Conservation (phyloP, 495 filamentous ascomycete species). For the Neurospora sp. region DNA sequence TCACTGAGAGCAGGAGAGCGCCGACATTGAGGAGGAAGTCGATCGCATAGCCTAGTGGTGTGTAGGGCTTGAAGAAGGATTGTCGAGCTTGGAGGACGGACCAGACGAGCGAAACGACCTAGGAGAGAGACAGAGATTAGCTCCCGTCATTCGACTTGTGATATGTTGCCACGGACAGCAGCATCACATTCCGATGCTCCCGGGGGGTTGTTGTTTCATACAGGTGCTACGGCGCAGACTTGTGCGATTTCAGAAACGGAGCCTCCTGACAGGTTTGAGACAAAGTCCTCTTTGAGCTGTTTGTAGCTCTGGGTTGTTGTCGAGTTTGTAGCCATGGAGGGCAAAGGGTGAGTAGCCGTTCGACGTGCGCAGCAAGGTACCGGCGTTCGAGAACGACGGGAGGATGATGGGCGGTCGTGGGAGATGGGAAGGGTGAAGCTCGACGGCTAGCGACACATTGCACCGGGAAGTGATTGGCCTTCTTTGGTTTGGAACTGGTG, state of each 20-base stretch:
- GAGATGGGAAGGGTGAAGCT: not conserved
- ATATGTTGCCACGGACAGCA: not conserved
- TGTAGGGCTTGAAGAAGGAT: constrained; percentile 72
- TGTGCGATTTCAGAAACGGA: constrained; percentile 75
- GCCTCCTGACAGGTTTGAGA: constrained; percentile 85
- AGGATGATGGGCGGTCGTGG: not conserved
- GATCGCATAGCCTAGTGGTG: constrained; percentile 51
- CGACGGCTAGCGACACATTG: constrained; percentile 4
- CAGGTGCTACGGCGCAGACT: constrained; percentile 75
- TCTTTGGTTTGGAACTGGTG: not conserved
- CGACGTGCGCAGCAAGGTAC: not conserved
- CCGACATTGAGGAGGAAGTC: constrained; percentile 85
- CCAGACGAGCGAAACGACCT: constrained; percentile 81
- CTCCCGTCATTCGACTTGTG: not conserved
- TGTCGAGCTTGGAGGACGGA: constrained; percentile 82
- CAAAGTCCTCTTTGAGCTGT: constrained; percentile 84
- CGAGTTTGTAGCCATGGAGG: constrained; percentile 24
- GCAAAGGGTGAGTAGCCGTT: not conserved
- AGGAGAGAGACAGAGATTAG: constrained; percentile 1
- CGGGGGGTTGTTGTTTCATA: constrained; percentile 34
- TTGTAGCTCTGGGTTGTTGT: constrained; percentile 55
- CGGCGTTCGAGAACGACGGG: not conserved
- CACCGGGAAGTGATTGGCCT: not conserved
- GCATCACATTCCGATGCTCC: not conserved
- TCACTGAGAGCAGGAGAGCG: constrained; percentile 72